These are phyloP conservation scores for Gymnopilus junonius DNA, from an alignment of 768 basidiomycete species.

Conservation along the genomic window DNA sequence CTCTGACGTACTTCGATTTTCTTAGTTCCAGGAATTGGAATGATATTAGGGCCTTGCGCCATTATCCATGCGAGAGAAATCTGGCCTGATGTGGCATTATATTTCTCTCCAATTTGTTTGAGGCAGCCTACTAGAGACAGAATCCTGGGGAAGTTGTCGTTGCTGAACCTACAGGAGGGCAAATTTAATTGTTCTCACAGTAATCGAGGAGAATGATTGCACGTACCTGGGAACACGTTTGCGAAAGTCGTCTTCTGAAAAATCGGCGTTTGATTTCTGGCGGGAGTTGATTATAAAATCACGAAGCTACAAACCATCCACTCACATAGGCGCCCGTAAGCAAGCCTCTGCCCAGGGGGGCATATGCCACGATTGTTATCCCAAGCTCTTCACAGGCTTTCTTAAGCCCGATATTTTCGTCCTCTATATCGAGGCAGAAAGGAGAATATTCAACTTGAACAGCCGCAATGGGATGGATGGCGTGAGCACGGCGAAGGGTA, in stretches of 20 bases:
- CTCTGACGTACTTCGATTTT: slow-evolving; percentile 26
- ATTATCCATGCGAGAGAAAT: slow-evolving; percentile 54
- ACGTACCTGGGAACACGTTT: slow-evolving; percentile 35
- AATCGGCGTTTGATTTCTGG: slow-evolving; percentile 40
- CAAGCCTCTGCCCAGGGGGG: slow-evolving; percentile 55
- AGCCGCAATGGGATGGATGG: slow-evolving; percentile 53
- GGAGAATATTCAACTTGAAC: slow-evolving; percentile 58
- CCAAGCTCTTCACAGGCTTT: slow-evolving; percentile 51
- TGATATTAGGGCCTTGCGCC: slow-evolving; percentile 49
- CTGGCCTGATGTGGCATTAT: slow-evolving; percentile 49
- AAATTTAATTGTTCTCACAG: background rate
- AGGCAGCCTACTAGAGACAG: slow-evolving; percentile 44
- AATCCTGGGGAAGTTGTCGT: slow-evolving; percentile 52
- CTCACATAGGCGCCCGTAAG: slow-evolving; percentile 42
- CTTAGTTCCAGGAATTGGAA: slow-evolving; percentile 54
- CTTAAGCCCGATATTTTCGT: slow-evolving; percentile 43
- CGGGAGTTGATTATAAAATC: background rate
- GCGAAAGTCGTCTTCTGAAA: slow-evolving; percentile 46
- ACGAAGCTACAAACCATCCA: background rate
- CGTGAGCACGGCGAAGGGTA: slow-evolving; percentile 54
- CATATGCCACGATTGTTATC: slow-evolving; percentile 52
- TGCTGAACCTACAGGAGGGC: slow-evolving; percentile 6
- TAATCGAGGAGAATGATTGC: background rate
- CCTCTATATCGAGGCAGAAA: slow-evolving; percentile 53
- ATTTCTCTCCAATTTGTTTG: slow-evolving; percentile 40